A percentile compares a stretch with the other conserved stretches of the same genome.
phyloP scores from a whole-genome alignment of 768 basidiomycete species.

The Pleurotus sapidus region DNA sequence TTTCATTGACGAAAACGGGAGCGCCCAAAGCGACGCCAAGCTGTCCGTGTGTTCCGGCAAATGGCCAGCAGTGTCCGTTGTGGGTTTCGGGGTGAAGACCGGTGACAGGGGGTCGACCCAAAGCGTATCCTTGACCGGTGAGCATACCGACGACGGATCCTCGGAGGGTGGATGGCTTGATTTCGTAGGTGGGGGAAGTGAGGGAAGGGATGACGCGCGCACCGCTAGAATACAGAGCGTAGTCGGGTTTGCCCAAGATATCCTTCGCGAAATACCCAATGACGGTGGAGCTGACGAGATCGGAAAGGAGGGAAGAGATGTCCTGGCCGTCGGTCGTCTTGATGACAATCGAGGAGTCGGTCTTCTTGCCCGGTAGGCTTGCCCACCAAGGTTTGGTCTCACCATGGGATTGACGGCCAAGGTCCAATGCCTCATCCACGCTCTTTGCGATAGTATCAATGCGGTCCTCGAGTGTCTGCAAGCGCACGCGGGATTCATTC shows the following conservation, averaged over 20 bases:
- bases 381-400: slow-evolving; percentile 66
- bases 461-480: slow-evolving; percentile 61
- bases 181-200: slow-evolving; percentile 76
- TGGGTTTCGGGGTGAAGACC: slow-evolving; percentile 85
- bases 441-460: slow-evolving; percentile 58
- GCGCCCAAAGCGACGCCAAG: slow-evolving; percentile 78
- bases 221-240: slow-evolving; percentile 81
- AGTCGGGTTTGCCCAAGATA: slow-evolving; percentile 78
- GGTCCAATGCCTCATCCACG: slow-evolving; percentile 70
- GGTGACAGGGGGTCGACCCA: slow-evolving; percentile 81
- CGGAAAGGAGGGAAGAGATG: slow-evolving; percentile 62
- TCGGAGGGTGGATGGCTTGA: slow-evolving; percentile 49
- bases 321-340: slow-evolving; percentile 76
- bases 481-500: slow-evolving; percentile 52
- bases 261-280: slow-evolving; percentile 68
- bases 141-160: slow-evolving; percentile 51
- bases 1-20: slow-evolving; percentile 68
- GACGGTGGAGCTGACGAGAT: slow-evolving; percentile 77
- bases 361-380: slow-evolving; percentile 46
- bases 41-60: slow-evolving; percentile 74
- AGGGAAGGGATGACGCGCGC: slow-evolving; percentile 78
- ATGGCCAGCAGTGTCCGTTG: slow-evolving; percentile 93
- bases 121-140: slow-evolving; percentile 57
- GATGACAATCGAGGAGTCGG: slow-evolving; percentile 52
- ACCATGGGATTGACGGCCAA: slow-evolving; percentile 42